Conservation (phyloP, 1,284 basidiomycete species). For the Leccinum fallax region DNA sequence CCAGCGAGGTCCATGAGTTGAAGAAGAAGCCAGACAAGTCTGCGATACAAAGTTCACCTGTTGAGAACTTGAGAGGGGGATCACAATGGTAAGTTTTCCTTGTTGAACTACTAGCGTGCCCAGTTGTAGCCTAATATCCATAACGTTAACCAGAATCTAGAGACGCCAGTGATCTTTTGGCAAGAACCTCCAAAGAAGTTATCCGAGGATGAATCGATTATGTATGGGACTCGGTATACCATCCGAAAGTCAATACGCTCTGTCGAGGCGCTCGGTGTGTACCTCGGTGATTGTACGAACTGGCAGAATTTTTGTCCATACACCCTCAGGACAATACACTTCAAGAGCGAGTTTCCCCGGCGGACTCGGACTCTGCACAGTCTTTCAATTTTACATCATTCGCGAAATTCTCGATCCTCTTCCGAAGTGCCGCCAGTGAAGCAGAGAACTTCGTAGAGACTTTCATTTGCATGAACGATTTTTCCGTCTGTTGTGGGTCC, state of each 20-base stretch:
- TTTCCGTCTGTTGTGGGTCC: background rate
- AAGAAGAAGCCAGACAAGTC: background rate
- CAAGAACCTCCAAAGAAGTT: too few relatives aligned
- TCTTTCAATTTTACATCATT: background rate
- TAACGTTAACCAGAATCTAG: too few relatives aligned
- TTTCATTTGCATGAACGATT: background rate
- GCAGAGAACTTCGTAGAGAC: background rate
- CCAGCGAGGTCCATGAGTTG: too few relatives aligned
- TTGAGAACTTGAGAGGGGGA: background rate
- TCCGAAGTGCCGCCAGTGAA: background rate
- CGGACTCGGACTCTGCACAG: background rate
- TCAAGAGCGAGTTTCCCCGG: background rate
- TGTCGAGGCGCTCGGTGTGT: background rate
- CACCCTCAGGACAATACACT: background rate
- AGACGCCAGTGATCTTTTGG: too few relatives aligned
- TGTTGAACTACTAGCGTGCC: background rate
- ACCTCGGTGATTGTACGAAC: background rate
- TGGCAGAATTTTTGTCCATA: background rate
- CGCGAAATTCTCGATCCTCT: background rate
- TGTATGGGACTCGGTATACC: too few relatives aligned
- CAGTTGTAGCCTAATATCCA: too few relatives aligned
- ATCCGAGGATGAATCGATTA: too few relatives aligned
- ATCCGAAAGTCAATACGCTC: too few relatives aligned
- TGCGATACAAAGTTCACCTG: background rate
- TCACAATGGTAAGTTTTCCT: background rate